A percentile compares a stretch with the other conserved stretches of the same genome.
Conservation (phyloP, 2,329 filamentous ascomycete species). For the Colletotrichum tropicale region DNA sequence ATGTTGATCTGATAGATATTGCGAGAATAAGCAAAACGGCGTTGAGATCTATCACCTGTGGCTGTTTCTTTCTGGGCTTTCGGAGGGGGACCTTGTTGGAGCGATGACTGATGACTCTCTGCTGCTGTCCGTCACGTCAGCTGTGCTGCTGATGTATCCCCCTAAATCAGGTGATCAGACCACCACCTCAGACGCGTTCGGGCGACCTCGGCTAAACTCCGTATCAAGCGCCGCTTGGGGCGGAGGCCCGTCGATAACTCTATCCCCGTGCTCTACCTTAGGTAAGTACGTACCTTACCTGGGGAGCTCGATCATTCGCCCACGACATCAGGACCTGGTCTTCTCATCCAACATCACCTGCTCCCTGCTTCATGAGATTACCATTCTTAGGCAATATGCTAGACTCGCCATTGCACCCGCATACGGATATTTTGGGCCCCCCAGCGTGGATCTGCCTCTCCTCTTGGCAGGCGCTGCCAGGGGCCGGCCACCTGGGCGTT, state of each 20-base stretch:
- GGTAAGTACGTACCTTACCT: not conserved
- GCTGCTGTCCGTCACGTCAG: not conserved
- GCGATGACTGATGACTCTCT: not conserved
- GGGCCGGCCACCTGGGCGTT: not conserved
- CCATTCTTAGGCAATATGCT: not conserved
- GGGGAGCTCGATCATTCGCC: not conserved
- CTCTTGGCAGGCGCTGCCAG: not conserved
- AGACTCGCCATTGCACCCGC: not conserved
- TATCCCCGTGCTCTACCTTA: not conserved
- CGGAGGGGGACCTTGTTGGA: not conserved
- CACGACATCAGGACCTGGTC: not conserved
- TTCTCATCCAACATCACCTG: not conserved
- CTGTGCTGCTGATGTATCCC: not conserved
- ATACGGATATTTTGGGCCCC: not conserved
- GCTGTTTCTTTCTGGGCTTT: not conserved
- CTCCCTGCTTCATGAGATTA: not conserved
- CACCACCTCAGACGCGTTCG: not conserved
- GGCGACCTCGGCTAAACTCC: constrained; percentile 3
- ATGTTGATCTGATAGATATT: not conserved
- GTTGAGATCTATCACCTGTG: not conserved
- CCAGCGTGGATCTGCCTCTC: not conserved
- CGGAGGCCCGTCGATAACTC: not conserved
- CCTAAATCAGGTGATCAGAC: not conserved
- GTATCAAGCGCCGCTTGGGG: not conserved
- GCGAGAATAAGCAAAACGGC: not conserved